Evolutionary conservation across 305 asterid genomes (phyloP).

Genomic region (Fraxinus floribunda): DNA sequence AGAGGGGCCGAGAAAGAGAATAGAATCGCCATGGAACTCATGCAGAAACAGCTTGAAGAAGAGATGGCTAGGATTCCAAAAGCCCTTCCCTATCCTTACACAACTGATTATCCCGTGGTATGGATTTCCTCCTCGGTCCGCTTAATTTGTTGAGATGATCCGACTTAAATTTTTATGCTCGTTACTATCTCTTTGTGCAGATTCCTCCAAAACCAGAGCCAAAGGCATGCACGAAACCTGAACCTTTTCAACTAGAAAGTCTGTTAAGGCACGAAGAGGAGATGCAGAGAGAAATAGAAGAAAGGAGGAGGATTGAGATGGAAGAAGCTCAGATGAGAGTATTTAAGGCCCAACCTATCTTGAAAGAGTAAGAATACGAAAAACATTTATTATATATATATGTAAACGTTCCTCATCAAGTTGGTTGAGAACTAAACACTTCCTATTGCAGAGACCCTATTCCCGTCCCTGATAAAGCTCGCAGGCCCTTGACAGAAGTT

Average conservation of each 20-base stretch:
- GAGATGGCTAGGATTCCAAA: constrained; percentile 72
- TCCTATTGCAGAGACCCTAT: constrained; percentile 71
- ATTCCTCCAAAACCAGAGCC: constrained; percentile 90
- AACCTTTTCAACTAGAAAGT: constrained; percentile 82
- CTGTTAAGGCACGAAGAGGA: constrained; percentile 84
- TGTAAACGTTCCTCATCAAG: neutral
- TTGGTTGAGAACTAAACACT: neutral
- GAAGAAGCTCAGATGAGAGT: constrained; percentile 74
- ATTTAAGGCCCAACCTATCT: constrained; percentile 79
- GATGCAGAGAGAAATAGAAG: constrained; percentile 77
- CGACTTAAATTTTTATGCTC: neutral
- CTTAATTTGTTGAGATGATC: neutral
- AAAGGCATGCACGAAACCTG: constrained; percentile 78
- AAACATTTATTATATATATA: neutral
- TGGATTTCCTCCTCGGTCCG: neutral
- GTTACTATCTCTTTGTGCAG: constrained; percentile 32
- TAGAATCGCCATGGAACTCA: constrained; percentile 53
- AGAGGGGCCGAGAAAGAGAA: constrained; percentile 86
- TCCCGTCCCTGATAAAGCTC: constrained; percentile 70
- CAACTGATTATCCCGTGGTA: constrained; percentile 96
- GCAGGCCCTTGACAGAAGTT: constrained; percentile 80
- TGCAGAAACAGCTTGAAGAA: constrained; percentile 72
- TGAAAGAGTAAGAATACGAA: constrained; percentile 57
- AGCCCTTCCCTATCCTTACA: constrained; percentile 90
- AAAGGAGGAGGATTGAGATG: constrained; percentile 60